Evolutionary conservation across 208 protist species (phyloP).

Genomic region (Leishmania gerbilli): DNA sequence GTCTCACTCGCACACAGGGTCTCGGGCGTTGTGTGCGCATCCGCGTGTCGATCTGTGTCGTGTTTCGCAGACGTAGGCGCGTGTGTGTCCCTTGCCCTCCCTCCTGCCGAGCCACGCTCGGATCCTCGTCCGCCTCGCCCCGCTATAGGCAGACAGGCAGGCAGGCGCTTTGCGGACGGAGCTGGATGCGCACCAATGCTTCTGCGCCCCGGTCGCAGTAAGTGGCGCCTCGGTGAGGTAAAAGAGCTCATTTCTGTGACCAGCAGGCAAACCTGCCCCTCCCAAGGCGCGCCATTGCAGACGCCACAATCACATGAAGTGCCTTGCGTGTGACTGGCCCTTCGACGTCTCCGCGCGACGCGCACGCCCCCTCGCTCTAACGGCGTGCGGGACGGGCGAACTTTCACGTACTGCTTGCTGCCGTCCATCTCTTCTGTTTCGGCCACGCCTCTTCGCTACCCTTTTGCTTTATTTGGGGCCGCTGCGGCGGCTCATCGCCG

Average conservation of each 20-base stretch:
- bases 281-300: neutral
- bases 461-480: neutral
- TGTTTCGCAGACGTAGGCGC: neutral
- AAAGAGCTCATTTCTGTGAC: neutral
- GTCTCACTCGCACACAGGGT: neutral
- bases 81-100: neutral
- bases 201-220: neutral
- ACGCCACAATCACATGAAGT: neutral
- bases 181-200: neutral
- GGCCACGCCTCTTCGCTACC: no score
- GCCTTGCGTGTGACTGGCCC: neutral
- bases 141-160: neutral
- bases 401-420: neutral
- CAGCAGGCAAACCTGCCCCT: no score
- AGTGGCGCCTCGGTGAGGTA: neutral
- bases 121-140: neutral
- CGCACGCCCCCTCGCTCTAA: neutral
- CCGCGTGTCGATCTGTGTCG: neutral
- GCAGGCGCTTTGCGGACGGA: neutral
- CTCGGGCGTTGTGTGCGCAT: neutral
- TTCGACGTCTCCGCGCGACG: neutral
- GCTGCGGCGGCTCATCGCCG: neutral
- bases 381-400: neutral
- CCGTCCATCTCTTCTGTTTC: neutral
- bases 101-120: neutral